Evolutionary conservation across 768 basidiomycete species (phyloP), one percentile per base, ranked within the genome.

Genomic region (Pleurotus pulmonarius): DNA sequence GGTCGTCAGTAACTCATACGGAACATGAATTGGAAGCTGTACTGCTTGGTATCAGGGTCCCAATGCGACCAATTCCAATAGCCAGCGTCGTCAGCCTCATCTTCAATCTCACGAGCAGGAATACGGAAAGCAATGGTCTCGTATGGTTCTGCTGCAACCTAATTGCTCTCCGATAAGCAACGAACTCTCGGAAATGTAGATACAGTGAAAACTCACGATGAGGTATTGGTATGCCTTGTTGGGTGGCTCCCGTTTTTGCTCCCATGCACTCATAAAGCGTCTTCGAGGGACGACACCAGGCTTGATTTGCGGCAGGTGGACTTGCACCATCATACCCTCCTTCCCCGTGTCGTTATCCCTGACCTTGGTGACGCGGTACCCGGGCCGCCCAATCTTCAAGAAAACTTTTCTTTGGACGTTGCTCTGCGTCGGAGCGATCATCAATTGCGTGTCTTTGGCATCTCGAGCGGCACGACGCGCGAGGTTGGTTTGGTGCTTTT

Each of bases 121-220:
- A 99, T 94, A 15, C 95, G 92, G 79, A 98, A 98, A n/a, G 94
- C 93, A 63, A 99, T 94, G 3, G 95, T 98, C 73, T 99, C 97
- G 67, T 98, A 99, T 4, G 96, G 95, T 65, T 98, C 97, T n/a
- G 97, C 94, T 15, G 96, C 97, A 58, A 98, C 92, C 96, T 98
- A 56, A 3, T 15, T 20, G 37, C 13, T 8, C 34, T 51, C n/a
- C 16, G 4, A 8, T 1, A 59, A 61, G 47, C 55, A 55, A 58
- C 56, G 25, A 1, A 41, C 78, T 69, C 61, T 76, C 71, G 56
- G 73, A 52, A 46, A 12, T 11, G 25, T 45, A 45, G 46, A 54
- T 37, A 49, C 18, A 49, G 45, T 24, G 29, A 9, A 20, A 51
- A 83, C 94, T 65, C 65, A 98, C 96, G 58, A 98, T 92, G 64